Conservation (phyloP, 805 yeast genomes). For the Starmerella vitae region DNA sequence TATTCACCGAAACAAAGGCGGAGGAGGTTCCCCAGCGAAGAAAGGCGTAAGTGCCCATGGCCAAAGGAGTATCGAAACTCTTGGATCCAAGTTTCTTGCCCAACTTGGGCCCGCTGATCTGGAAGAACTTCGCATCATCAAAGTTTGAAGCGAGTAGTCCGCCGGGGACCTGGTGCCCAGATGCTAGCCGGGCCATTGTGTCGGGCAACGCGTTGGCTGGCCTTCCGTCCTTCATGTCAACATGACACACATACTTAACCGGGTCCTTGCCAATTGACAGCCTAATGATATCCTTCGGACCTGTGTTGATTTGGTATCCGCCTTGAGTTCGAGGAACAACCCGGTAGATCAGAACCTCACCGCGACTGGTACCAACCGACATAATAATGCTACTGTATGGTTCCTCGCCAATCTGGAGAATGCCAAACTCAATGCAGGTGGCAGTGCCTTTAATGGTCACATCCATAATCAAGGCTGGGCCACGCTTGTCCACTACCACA, state of each 20-base stretch:
- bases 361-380: slow-evolving; percentile 62
- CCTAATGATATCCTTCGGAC: slow-evolving; percentile 38
- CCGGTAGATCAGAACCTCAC: slow-evolving; percentile 54
- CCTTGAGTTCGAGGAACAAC: slow-evolving; percentile 53
- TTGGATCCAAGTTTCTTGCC: slow-evolving; percentile 48
- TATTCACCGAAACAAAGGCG: slow-evolving; percentile 23
- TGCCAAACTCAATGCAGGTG: slow-evolving; percentile 59
- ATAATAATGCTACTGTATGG: slow-evolving; percentile 58
- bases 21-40: slow-evolving; percentile 34
- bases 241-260: slow-evolving; percentile 43
- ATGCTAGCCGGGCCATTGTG: slow-evolving; percentile 43
- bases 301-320: slow-evolving; percentile 23
- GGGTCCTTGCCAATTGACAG: slow-evolving; percentile 39
- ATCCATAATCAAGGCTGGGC: slow-evolving; percentile 51
- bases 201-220: slow-evolving; percentile 52
- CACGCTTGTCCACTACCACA: slow-evolving; percentile 59
- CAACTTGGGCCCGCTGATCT: slow-evolving; percentile 42
- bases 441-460: slow-evolving; percentile 26
- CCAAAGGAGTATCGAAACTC: slow-evolving; percentile 39
- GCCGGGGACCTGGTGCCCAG: slow-evolving; percentile 52
- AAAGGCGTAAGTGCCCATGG: slow-evolving; percentile 41
- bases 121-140: slow-evolving; percentile 43
- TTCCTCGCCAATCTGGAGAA: slow-evolving; percentile 54
- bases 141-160: slow-evolving; percentile 42
- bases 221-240: slow-evolving; percentile 45